These are phyloP conservation scores for Lactarius hatsudake DNA, from an alignment of 768 basidiomycete species.

Conservation along the genomic window DNA sequence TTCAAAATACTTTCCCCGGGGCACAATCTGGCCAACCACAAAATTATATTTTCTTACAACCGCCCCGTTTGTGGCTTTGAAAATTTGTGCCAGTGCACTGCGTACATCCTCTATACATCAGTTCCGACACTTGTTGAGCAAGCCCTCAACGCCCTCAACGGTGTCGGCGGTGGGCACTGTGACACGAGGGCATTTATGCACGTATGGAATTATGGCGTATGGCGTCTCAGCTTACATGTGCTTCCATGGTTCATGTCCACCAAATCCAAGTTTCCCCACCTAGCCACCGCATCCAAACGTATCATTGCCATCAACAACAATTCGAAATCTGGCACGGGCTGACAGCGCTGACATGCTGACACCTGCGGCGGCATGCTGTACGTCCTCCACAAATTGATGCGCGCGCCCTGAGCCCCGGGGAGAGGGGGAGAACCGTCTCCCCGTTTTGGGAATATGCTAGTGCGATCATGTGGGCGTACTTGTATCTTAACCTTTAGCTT, in stretches of 20 bases:
- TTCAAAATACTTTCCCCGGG: background rate
- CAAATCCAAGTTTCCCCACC: background rate
- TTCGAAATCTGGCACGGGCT: background rate
- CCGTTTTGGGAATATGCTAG: background rate
- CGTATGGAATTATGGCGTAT: background rate
- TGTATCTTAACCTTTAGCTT: background rate
- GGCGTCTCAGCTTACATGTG: background rate
- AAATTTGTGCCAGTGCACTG: no score
- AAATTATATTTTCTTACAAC: no score
- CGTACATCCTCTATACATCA: no score
- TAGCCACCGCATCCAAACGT: background rate
- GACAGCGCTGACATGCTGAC: background rate
- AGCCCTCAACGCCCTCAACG: rapidly evolving
- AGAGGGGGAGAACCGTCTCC: background rate
- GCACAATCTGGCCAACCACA: no score
- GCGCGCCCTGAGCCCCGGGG: background rate
- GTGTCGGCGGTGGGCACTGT: background rate
- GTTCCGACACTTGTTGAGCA: background rate
- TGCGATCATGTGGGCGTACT: background rate
- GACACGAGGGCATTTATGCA: no score
- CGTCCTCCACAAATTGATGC: background rate
- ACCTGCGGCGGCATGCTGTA: background rate
- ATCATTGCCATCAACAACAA: background rate
- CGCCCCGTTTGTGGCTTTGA: no score
- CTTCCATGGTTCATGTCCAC: background rate